Conservation (phyloP, 2,329 filamentous ascomycete genomes). For the Nothomitra cinnamomea region DNA sequence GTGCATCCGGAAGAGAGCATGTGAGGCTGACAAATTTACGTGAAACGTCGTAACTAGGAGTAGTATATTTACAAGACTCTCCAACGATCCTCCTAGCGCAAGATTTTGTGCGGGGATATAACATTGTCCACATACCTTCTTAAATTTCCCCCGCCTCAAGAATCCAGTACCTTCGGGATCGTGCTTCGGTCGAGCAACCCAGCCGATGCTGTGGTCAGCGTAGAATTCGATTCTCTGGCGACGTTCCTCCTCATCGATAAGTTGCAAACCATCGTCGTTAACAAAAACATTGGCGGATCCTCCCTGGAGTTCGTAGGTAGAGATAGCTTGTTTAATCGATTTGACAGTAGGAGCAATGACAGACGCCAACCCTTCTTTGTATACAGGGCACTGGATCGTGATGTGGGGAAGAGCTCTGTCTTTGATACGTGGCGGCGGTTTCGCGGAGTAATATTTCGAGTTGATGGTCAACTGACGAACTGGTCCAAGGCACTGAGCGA, state of each 20-base stretch:
- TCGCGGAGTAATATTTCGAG: conserved; percentile 67
- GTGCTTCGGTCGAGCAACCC: conserved; percentile 48
- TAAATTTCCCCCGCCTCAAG: conserved; percentile 41
- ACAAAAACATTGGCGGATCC: conserved; percentile 65
- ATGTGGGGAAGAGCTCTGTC: conserved; percentile 29
- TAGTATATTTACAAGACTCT: too few species aligned
- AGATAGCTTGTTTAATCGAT: conserved; percentile 62
- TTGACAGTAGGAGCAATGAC: conserved; percentile 65
- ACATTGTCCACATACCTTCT: conserved; percentile 20
- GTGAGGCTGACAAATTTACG: too few species aligned
- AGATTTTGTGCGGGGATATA: neutral
- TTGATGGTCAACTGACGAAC: conserved; percentile 56
- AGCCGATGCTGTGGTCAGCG: conserved; percentile 50
- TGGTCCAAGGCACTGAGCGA: conserved; percentile 61
- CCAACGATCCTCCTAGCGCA: neutral
- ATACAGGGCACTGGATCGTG: conserved; percentile 75
- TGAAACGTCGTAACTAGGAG: too few species aligned
- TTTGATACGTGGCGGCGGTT: conserved; percentile 45
- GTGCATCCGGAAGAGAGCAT: too few species aligned
- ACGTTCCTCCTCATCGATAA: conserved; percentile 44
- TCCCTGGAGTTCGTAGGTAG: conserved; percentile 59
- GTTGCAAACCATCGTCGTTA: conserved; percentile 58
- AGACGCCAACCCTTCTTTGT: conserved; percentile 61
- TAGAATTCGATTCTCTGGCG: conserved; percentile 50
- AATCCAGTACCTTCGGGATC: conserved; percentile 47